Base-by-base conservation (phyloP, 2,329 filamentous ascomycete species). In the Colletotrichum sp. region DNA sequence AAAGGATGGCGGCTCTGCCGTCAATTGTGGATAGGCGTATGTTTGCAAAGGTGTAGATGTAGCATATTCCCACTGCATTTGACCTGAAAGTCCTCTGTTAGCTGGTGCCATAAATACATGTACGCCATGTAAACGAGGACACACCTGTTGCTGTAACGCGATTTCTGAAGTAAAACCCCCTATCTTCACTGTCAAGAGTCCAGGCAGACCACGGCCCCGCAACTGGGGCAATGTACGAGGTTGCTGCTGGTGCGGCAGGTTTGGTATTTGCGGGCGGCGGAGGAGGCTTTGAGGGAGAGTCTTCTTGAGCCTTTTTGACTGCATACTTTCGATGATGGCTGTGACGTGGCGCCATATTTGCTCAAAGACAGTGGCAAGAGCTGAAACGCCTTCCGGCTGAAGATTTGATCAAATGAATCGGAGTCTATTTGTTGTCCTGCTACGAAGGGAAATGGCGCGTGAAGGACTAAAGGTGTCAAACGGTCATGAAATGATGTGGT, bases 131-230 rank as follows among this genome's bases (percentile, higher is more conserved):
- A 15, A 15, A n/a, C 5, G n/a, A 1, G 36, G 16, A 21, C 52
- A 12, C 6, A 75, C 72, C 72, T 21, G n/a, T 28, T 6, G 32
- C 34, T 10, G 55, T 55, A 7, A 52, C 15, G 7, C 72, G 72
- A 28, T 28, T 75, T 52, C 68, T 66, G 32, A 61, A 75, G n/a
- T 72, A 72, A 12, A 67, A 75, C 5, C 36, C 61, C 15, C 63
- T 36, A 1, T 55, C 52, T 26, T 71, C 67, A 18, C 18, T 16
- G 7, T 74, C 72, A 4, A 34, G 60, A 6, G 48, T 26, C 72
- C 72, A 74, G 10, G 10, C 12, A 7, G 72, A 74, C 72, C 72
- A 74, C 2, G 43, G 43, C 0, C 65, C 65, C 39, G n/a, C 30
- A 6, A 9, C 28, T 16, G 28, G 65, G 7, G 24, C 43, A 26